Conservation (phyloP, 2,329 filamentous ascomycete species). For the Trichoderma sp. region DNA sequence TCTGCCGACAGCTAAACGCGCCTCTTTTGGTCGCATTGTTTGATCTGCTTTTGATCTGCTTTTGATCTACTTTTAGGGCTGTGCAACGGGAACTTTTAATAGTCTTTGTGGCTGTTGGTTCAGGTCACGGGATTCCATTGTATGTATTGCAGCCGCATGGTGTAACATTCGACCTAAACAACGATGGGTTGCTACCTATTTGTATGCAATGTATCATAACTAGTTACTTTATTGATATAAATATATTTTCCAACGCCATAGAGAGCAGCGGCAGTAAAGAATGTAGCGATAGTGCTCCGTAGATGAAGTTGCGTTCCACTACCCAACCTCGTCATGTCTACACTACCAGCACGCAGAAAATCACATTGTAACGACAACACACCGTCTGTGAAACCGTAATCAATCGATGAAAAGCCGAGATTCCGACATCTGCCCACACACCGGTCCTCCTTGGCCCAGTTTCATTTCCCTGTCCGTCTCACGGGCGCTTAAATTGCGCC, state of each 20-base stretch:
- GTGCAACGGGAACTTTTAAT: too few relatives aligned
- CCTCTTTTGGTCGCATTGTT: too few relatives aligned
- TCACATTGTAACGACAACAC: not conserved
- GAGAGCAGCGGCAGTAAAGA: not conserved
- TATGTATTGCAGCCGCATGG: too few relatives aligned
- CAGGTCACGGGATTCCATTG: not conserved
- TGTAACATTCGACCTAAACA: not conserved
- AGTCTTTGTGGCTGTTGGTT: not conserved
- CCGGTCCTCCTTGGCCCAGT: not conserved
- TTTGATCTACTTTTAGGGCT: not conserved
- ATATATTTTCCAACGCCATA: too few relatives aligned
- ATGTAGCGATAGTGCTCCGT: not conserved
- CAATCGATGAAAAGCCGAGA: not conserved
- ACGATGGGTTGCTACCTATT: too few relatives aligned
- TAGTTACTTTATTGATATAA: too few relatives aligned
- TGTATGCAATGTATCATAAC: too few relatives aligned
- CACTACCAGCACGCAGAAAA: not conserved
- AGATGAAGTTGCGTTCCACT: not conserved
- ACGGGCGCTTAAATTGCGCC: slow-evolving; percentile 6
- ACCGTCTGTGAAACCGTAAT: not conserved
- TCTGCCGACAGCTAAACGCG: not conserved
- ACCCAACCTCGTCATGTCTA: not conserved
- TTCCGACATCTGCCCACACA: not conserved
- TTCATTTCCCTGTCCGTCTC: not conserved
- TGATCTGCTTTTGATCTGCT: not conserved